These are phyloP conservation scores for Bromus sterilis DNA, from an alignment of 176 grass and related monocot genomes.

Conservation along the genomic window DNA sequence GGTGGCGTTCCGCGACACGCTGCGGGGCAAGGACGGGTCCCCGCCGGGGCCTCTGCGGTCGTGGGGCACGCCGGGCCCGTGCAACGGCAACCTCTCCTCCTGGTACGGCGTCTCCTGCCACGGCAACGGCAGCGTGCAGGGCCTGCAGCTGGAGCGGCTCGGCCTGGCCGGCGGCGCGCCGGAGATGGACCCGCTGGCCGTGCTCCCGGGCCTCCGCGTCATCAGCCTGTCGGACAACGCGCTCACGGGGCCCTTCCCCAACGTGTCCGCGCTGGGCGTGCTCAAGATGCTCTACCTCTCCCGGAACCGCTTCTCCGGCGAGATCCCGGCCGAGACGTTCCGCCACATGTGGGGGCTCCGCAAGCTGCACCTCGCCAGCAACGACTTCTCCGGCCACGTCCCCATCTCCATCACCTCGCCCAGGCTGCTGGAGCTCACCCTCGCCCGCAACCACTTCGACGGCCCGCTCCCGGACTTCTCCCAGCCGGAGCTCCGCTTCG, in stretches of 20 bases:
- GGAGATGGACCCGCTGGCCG: conserved; percentile 17
- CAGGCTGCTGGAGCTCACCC: conserved; percentile 46
- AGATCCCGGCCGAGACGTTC: conserved; percentile 60
- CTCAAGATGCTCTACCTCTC: conserved; percentile 80
- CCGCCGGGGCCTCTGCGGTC: conserved; percentile 41
- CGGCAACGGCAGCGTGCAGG: conserved; percentile 55
- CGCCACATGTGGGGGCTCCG: conserved; percentile 50
- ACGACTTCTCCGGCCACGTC: conserved; percentile 52
- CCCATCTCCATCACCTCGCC: conserved; percentile 63
- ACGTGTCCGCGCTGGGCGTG: conserved; percentile 39
- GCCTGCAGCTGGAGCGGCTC: conserved; percentile 70
- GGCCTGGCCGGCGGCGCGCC: conserved; percentile 43
- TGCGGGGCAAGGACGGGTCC: conserved; percentile 26
- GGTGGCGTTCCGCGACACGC: conserved; percentile 51
- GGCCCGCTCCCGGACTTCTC: conserved; percentile 54
- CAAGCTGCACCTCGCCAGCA: conserved; percentile 61
- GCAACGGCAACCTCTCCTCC: conserved; percentile 18
- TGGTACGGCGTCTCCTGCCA: conserved; percentile 87
- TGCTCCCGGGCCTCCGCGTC: conserved; percentile 41
- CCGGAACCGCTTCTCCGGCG: conserved; percentile 53
- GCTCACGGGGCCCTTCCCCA: conserved; percentile 66
- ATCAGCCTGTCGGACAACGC: conserved; percentile 72
- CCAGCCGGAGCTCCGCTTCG: conserved; percentile 39
- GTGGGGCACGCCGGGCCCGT: conserved; percentile 43
- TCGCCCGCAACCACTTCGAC: conserved; percentile 55